A percentile compares a stretch with the other conserved stretches of the same genome.
phyloP scores from a whole-genome alignment of 352 stramenopile species.

The Globisporangium canariense region DNA sequence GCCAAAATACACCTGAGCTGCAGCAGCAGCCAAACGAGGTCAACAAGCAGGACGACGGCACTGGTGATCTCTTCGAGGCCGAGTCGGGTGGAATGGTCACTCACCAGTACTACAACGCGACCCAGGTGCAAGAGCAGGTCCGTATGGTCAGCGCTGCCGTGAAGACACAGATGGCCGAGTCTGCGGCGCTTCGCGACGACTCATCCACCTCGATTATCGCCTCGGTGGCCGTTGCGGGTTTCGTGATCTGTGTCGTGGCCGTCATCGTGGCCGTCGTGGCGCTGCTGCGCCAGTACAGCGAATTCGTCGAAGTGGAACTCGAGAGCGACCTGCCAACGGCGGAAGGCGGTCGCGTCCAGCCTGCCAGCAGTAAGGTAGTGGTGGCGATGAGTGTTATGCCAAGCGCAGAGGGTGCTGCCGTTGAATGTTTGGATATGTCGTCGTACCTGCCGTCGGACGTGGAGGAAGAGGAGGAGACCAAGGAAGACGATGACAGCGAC shows the following conservation, averaged over 20 bases:
- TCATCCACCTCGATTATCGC: constrained; percentile 14
- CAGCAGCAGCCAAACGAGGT: not conserved
- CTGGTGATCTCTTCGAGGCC: not conserved
- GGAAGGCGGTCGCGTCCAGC: not conserved
- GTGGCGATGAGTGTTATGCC: not conserved
- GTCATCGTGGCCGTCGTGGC: constrained; percentile 21
- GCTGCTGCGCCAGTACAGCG: constrained; percentile 16
- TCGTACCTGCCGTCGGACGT: constrained; percentile 4
- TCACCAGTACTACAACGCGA: constrained; percentile 13
- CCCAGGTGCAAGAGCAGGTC: constrained; percentile 3
- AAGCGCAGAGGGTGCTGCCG: not conserved
- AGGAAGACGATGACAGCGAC: not conserved
- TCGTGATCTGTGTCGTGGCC: constrained; percentile 16
- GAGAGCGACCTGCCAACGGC: constrained; percentile 12
- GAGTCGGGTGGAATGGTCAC: not conserved
- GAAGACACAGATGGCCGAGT: constrained; percentile 18
- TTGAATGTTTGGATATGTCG: not conserved
- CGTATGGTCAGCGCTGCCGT: constrained; percentile 12
- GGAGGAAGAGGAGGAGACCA: constrained; percentile 7
- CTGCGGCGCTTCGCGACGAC: constrained; percentile 13
- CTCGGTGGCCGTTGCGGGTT: constrained; percentile 11
- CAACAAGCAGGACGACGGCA: not conserved
- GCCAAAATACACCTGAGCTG: not conserved
- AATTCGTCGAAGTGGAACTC: constrained; percentile 4
- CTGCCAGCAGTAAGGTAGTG: not conserved